phyloP scores from a whole-genome alignment of 805 yeast genomes.

The Sungouiella blattae region DNA sequence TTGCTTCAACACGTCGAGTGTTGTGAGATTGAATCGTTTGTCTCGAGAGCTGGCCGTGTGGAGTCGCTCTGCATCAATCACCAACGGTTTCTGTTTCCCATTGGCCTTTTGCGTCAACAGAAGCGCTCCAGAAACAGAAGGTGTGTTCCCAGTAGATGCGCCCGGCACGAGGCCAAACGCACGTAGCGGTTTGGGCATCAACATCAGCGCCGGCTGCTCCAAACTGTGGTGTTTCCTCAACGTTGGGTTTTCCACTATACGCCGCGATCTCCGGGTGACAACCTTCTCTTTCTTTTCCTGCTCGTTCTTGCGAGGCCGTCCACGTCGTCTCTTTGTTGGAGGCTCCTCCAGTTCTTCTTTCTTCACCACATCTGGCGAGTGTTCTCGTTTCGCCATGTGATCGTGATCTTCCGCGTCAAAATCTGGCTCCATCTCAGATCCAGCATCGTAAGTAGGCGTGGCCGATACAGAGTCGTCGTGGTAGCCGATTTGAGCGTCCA shows the following conservation, averaged over 20 bases:
- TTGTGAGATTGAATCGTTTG: constrained; percentile 26
- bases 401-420: too few species aligned
- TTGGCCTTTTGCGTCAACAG: constrained; percentile 15
- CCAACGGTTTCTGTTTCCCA: constrained; percentile 27
- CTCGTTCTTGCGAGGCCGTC: constrained; percentile 15
- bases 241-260: constrained; percentile 14
- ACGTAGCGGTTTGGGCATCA: constrained; percentile 9
- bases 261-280: constrained; percentile 12
- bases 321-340: constrained; percentile 15
- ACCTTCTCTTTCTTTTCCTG: constrained; percentile 6
- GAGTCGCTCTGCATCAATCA: constrained; percentile 28
- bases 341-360: too few species aligned
- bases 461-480: too few species aligned
- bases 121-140: background rate
- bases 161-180: constrained; percentile 7
- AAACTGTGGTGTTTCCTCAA: constrained; percentile 7
- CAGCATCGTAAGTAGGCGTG: too few species aligned
- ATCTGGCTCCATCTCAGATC: too few species aligned
- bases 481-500: too few species aligned
- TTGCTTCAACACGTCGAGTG: constrained; percentile 36
- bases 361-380: too few species aligned
- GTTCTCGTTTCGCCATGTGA: too few species aligned
- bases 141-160: background rate
- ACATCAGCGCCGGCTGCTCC: background rate
- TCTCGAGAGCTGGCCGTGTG: constrained; percentile 18